These are phyloP conservation scores for Boletellus emodensis DNA, from an alignment of 768 basidiomycete species.

Conservation along the genomic window DNA sequence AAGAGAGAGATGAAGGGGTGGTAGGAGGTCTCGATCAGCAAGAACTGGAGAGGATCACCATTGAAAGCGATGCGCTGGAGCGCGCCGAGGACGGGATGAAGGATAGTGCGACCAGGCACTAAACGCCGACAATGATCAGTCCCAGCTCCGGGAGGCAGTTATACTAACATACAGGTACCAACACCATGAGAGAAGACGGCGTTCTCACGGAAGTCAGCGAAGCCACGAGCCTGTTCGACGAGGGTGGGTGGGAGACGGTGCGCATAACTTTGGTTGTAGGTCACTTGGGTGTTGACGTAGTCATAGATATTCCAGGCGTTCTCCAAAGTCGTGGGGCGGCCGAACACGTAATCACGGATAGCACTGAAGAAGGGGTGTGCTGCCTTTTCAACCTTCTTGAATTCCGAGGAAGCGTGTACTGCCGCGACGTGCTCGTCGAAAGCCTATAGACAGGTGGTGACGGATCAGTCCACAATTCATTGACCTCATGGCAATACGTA, in stretches of 20 bases:
- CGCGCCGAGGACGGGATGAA: conserved; percentile 66
- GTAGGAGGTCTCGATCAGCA: conserved; percentile 78
- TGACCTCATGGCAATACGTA: conserved; percentile 24
- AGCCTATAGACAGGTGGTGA: conserved; percentile 34
- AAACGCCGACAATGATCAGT: conserved; percentile 11
- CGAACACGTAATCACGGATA: conserved; percentile 68
- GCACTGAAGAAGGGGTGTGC: conserved; percentile 64
- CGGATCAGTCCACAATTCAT: conserved; percentile 10
- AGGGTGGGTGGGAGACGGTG: conserved; percentile 76
- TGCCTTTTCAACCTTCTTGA: conserved; percentile 56
- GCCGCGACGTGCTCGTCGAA: conserved; percentile 61
- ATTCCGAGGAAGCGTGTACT: conserved; percentile 59
- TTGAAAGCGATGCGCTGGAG: conserved; percentile 78
- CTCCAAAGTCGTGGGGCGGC: conserved; percentile 60
- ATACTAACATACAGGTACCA: conserved; percentile 64
- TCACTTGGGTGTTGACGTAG: conserved; percentile 69
- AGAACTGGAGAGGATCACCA: conserved; percentile 74
- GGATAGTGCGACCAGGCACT: conserved; percentile 82
- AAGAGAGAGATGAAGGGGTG: conserved; percentile 90
- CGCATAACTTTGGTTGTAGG: conserved; percentile 80
- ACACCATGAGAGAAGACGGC: conserved; percentile 72
- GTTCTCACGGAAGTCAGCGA: conserved; percentile 78
- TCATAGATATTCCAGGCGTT: conserved; percentile 81
- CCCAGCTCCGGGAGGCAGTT: background rate
- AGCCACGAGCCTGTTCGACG: conserved; percentile 66